Evolutionary conservation across 2,329 filamentous ascomycete genomes (phyloP), one percentile per base, ranked within the genome.

Genomic region (Cryphonectria japonica): DNA sequence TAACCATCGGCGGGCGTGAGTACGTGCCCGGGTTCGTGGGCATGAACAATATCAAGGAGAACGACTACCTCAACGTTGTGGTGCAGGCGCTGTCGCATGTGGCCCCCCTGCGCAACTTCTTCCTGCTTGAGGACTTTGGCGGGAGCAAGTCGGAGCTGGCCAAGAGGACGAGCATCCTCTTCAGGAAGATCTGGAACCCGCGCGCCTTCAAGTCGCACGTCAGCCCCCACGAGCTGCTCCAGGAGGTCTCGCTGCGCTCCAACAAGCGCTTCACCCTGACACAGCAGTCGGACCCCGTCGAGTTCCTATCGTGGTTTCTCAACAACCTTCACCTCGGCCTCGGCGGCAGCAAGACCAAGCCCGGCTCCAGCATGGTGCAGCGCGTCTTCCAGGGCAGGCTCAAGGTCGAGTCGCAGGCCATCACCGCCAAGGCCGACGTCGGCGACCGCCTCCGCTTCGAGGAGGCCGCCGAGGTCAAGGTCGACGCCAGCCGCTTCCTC

Each of bases 21-120:
- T 99, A 99, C 82, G 91, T 91, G 75, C 96, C 96, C 29, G 95
- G 96, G 7, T 99, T 95, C 79, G 94, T 99, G 73, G 96, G 96
- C 75, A 97, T 99, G 93, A 99, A 99, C 86, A 99, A 99, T 83
- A 98, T 99, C 86, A 99, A 99, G 82, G 94, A 96, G 71, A 99
- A 99, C 83, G 96, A 99, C 84, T 99, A 99, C 83, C 88, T 98
- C 78, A 99, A 99, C 79, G 95, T 97, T 37, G 89, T 98, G 3
- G 92, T 97, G 65, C 96, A 99, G 81, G 92, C 95, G 8, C 87
- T 99, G 52, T 91, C 95, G 2, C 96, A 99, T 81, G 94, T 98
- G 37, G 85, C 91, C 29, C 95, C 96, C 4, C 85, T 99, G 75
- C 90, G 96, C 46, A 98, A 98, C 80, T 98, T 90, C 82, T 91